Evolutionary conservation across 257 asterid species (phyloP).

Genomic region (Nicotiana paniculata): DNA sequence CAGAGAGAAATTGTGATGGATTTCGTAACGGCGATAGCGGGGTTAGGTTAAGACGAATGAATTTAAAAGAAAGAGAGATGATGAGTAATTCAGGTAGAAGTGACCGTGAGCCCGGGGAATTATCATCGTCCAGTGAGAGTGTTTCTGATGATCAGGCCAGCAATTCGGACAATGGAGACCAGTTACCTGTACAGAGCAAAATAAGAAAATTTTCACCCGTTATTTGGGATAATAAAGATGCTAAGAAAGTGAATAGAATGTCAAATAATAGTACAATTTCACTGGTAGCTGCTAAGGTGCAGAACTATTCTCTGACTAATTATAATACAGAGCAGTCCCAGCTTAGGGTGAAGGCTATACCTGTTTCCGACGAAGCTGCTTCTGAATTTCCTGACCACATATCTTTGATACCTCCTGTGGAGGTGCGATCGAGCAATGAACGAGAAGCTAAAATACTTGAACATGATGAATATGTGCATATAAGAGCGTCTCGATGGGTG

Average conservation of each 20-base stretch:
- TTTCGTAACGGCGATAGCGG: conserved; percentile 35
- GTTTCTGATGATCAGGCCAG: conserved; percentile 56
- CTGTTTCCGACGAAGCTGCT: conserved; percentile 1
- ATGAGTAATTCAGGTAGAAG: conserved; percentile 44
- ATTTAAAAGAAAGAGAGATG: conserved; percentile 42
- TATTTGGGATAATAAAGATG: conserved; percentile 73
- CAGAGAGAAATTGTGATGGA: conserved; percentile 44
- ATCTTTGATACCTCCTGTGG: conserved; percentile 23
- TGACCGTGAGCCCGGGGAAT: conserved; percentile 83
- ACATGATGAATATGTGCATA: conserved; percentile 41
- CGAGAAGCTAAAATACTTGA: conserved; percentile 22
- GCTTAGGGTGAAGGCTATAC: conserved; percentile 17
- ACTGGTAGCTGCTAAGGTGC: conserved; percentile 10
- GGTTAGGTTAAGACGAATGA: conserved; percentile 51
- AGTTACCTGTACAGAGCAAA: conserved; percentile 27
- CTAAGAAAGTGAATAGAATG: conserved; percentile 30
- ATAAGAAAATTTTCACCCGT: conserved; percentile 81
- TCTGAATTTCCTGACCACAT: conserved; percentile 26
- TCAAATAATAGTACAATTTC: conserved; percentile 23
- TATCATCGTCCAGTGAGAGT: conserved; percentile 50
- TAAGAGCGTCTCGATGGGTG: conserved; percentile 82
- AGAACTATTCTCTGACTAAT: conserved; percentile 12
- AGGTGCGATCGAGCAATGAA: conserved; percentile 17
- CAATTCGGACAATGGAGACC: conserved; percentile 43
- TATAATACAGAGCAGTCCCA: conserved; percentile 21